phyloP scores from a whole-genome alignment of 2,329 filamentous ascomycete species.

The Drechslerella coelobrocha region DNA sequence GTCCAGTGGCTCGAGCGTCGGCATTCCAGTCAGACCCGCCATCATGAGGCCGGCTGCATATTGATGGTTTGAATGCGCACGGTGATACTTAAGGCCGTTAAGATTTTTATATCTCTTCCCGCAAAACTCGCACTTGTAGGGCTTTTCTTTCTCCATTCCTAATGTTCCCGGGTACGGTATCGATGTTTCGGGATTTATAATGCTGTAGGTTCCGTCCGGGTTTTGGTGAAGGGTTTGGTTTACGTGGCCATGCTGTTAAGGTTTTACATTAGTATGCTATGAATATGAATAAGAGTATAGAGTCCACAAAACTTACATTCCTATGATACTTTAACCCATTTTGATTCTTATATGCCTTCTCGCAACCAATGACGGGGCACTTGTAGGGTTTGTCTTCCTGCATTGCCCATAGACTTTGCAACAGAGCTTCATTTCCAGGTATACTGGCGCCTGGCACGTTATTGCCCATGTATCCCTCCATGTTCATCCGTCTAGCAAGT shows the following conservation, averaged over 20 bases:
- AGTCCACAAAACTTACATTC: constrained; percentile 62
- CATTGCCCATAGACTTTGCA: constrained; percentile 62
- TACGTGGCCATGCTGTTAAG: constrained; percentile 77
- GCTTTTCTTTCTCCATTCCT: constrained; percentile 99
- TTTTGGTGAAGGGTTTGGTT: constrained; percentile 97
- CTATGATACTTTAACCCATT: constrained; percentile 94
- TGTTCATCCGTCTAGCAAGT: constrained; percentile 57
- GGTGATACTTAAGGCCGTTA: constrained; percentile 92
- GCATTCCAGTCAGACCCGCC: constrained; percentile 39
- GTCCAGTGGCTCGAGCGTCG: constrained; percentile 42
- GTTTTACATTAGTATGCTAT: constrained; percentile 47
- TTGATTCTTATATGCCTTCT: constrained; percentile 99
- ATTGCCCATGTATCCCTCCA: constrained; percentile 54
- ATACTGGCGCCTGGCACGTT: constrained; percentile 55
- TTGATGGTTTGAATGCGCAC: constrained; percentile 58
- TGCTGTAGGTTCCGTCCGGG: constrained; percentile 94
- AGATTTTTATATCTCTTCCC: constrained; percentile 99
- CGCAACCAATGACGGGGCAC: constrained; percentile 96
- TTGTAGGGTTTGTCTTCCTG: constrained; percentile 98
- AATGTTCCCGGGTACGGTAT: constrained; percentile 92
- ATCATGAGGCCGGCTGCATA: constrained; percentile 50
- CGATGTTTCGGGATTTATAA: constrained; percentile 94
- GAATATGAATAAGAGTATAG: not conserved
- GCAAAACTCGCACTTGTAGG: constrained; percentile 94
- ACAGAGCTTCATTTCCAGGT: constrained; percentile 55